These are phyloP conservation scores for Dactylellina cionopaga DNA, from an alignment of 2,329 filamentous ascomycete species.

Conservation along the genomic window DNA sequence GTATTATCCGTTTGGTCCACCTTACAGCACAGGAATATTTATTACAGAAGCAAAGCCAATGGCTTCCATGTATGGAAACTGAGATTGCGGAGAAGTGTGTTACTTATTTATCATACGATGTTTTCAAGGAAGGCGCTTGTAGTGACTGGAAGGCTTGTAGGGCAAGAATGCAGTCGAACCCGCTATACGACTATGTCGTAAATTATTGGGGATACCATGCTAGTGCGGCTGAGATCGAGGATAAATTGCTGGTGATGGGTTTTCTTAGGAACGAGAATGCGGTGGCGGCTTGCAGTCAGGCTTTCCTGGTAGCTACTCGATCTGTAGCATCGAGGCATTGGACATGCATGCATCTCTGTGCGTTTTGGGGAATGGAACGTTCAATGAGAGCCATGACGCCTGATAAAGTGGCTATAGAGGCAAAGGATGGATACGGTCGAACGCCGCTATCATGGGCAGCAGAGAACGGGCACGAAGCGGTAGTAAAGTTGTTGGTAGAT, in stretches of 20 bases:
- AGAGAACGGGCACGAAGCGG: neutral
- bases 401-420: neutral
- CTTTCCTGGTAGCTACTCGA: neutral
- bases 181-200: slow-evolving; percentile 6
- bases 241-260: neutral
- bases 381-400: neutral
- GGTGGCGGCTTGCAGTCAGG: neutral
- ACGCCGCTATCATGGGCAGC: neutral
- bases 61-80: neutral
- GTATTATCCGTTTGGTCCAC: slow-evolving; percentile 54
- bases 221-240: no score
- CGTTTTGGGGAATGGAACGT: no score
- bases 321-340: no score
- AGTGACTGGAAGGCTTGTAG: neutral
- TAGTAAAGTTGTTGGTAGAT: neutral
- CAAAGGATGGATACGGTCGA: neutral
- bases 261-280: neutral
- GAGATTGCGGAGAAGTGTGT: slow-evolving; percentile 9
- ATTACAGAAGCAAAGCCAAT: neutral
- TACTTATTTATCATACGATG: slow-evolving; percentile 8
- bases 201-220: slow-evolving; percentile 5
- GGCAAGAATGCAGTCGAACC: neutral
- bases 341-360: no score
- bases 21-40: slow-evolving; percentile 58
- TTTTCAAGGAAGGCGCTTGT: neutral